Conservation (phyloP, 2,329 filamentous ascomycete genomes). For the Fusarium subtropicale region DNA sequence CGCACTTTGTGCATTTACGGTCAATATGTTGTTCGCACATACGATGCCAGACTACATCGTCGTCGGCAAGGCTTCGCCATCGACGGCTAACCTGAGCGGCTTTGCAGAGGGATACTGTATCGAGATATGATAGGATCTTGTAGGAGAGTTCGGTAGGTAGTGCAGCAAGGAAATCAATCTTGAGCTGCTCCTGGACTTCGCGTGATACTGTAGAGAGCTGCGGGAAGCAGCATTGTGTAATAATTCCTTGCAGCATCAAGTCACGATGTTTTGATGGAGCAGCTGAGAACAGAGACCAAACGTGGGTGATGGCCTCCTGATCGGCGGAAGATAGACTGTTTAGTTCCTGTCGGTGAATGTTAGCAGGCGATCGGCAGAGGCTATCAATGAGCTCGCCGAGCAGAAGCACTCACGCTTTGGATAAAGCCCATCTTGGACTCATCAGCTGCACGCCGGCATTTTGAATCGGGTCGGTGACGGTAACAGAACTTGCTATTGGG, state of each 20-base stretch:
- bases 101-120: conserved; percentile 94
- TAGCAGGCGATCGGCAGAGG: not conserved
- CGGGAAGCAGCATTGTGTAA: conserved; percentile 97
- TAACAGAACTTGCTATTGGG: conserved; percentile 95
- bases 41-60: conserved; percentile 95
- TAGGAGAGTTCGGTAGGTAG: conserved; percentile 91
- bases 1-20: conserved; percentile 92
- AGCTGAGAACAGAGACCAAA: conserved; percentile 98
- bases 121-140: conserved; percentile 91
- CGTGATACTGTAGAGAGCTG: conserved; percentile 93
- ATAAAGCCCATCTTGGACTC: conserved; percentile 96
- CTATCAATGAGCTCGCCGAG: not conserved
- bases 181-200: conserved; percentile 92
- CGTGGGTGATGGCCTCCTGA: conserved; percentile 94
- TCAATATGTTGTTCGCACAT: conserved; percentile 99
- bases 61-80: conserved; percentile 92
- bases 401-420: conserved; percentile 74
- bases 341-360: conserved; percentile 69
- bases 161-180: conserved; percentile 94
- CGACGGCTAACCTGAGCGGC: conserved; percentile 91
- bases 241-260: conserved; percentile 95
- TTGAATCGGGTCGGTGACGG: conserved; percentile 90
- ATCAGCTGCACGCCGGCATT: conserved; percentile 92
- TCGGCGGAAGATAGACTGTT: conserved; percentile 84
- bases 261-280: conserved; percentile 94